Conservation (phyloP, 768 basidiomycete species). For the Boletellus sp. region DNA sequence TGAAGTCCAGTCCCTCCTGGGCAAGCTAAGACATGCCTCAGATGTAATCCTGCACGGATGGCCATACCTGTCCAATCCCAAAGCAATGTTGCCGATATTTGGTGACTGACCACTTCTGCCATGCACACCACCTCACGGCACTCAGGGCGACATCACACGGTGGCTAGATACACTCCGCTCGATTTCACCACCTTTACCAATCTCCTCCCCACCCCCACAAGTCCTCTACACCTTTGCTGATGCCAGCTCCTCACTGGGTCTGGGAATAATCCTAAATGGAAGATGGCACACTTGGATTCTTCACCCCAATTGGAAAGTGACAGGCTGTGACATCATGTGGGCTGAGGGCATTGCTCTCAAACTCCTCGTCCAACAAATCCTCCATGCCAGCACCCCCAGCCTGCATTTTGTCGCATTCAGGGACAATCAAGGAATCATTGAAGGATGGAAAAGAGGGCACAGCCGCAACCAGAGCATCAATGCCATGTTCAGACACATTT, state of each 20-base stretch:
- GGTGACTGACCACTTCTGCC: neutral
- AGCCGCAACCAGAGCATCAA: neutral
- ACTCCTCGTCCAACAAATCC: neutral
- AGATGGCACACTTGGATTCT: neutral
- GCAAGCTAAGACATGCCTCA: neutral
- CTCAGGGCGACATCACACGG: slow-evolving; percentile 5
- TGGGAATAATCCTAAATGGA: neutral
- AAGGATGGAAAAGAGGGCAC: neutral
- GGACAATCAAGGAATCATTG: neutral
- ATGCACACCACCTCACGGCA: neutral
- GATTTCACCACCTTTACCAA: neutral
- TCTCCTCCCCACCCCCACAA: neutral
- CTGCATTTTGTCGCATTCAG: neutral
- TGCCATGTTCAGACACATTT: neutral
- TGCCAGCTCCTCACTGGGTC: neutral
- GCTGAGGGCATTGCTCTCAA: neutral
- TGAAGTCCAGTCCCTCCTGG: neutral
- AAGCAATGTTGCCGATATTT: neutral
- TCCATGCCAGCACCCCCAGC: too few relatives aligned
- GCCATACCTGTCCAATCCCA: neutral
- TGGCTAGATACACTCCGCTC: too few relatives aligned
- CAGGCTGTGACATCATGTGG: neutral
- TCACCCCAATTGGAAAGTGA: neutral
- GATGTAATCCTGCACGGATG: neutral
- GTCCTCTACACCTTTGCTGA: neutral